Evolutionary conservation across 163 green algal species (phyloP), one percentile per base, ranked within the genome.

Genomic region (Prototheca stagnorum): DNA sequence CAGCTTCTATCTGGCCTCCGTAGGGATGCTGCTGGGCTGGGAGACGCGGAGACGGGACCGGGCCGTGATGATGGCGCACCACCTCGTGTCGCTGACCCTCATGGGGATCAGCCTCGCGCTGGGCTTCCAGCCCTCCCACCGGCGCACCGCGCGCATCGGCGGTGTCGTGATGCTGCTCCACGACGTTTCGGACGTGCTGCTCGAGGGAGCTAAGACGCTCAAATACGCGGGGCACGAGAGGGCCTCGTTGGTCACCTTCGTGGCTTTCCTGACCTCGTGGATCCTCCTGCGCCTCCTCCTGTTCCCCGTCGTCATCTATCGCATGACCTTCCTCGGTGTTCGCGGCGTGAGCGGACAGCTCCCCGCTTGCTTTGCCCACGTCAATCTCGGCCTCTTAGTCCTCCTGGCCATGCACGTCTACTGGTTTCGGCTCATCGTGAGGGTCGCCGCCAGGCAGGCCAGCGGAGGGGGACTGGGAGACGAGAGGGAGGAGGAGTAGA

Each of bases 401-500:
- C 68, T 93, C 44, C 63, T 81, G 29, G 51, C 59, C 37, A 63
- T 93, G 45, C 79, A 93, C 49, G 37, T 74, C 3, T 93, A 89
- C 57, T 93, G 82, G 82, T 87, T 85, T 42, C 45, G 51, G 4
- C 67, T 93, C n/a, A 89, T 93, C 35, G 27, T 79, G 26, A 46
- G 56, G 7, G 64, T 88, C 2, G 77, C 67, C 1, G 62, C 49
- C 17, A 26, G 57, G 15, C 65, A 58, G 21, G 2, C 83, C 0
- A 27, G 45, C 1, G 65, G 53, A 2, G 67, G 68, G 3, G 47
- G 60, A 20, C 43, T 57, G 0, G 40, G 68, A 19, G 78, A 88
- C 51, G 56, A 70, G 2, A 43, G 78, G 9, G 75, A 86, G 44
- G 62, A 82, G 5, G 28, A 23, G 29, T 43, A 9, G 19, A 17